phyloP scores from a whole-genome alignment of 2,329 filamentous ascomycete species.

The Periconia sp. region DNA sequence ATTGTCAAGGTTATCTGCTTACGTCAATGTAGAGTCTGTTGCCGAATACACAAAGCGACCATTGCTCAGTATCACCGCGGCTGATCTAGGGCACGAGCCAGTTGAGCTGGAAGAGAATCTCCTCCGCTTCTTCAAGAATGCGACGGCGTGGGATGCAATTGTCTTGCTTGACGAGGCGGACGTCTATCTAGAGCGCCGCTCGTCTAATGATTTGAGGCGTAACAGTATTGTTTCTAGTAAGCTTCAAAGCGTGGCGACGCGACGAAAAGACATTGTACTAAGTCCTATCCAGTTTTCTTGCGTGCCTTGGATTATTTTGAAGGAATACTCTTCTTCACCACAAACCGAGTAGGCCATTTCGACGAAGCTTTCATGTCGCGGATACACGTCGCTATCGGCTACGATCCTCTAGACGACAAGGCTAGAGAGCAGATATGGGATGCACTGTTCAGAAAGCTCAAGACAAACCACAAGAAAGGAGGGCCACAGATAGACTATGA shows the following conservation, averaged over 20 bases:
- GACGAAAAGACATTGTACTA: no score
- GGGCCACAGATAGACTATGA: conserved; percentile 3
- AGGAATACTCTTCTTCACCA: conserved; percentile 32
- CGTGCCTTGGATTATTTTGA: conserved; percentile 47
- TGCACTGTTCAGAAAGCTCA: conserved; percentile 7
- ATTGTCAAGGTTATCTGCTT: not conserved
- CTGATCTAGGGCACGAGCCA: conserved; percentile 23
- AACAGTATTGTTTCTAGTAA: conserved; percentile 37
- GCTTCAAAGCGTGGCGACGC: not conserved
- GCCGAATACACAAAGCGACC: conserved; percentile 30
- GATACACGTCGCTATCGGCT: conserved; percentile 16
- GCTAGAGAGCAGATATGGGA: conserved; percentile 15
- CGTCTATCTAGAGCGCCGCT: conserved; percentile 44
- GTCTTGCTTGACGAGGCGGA: conserved; percentile 47
- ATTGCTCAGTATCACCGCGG: conserved; percentile 23
- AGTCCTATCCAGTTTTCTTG: conserved; percentile 33
- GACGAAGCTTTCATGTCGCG: conserved; percentile 26
- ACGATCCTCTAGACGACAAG: conserved; percentile 2
- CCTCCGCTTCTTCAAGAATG: conserved; percentile 17
- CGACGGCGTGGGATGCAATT: conserved; percentile 28
- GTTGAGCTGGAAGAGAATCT: conserved; percentile 18
- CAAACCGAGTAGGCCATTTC: conserved; percentile 24
- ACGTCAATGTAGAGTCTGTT: conserved; percentile 19
- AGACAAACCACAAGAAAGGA: not conserved
- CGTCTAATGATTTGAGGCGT: conserved; percentile 32